Percentiles rank a stretch among this genome's conserved stretches.
These are phyloP conservation scores for Globisporangium viniferum DNA, from an alignment of 352 stramenopile species.

Conservation along the genomic window DNA sequence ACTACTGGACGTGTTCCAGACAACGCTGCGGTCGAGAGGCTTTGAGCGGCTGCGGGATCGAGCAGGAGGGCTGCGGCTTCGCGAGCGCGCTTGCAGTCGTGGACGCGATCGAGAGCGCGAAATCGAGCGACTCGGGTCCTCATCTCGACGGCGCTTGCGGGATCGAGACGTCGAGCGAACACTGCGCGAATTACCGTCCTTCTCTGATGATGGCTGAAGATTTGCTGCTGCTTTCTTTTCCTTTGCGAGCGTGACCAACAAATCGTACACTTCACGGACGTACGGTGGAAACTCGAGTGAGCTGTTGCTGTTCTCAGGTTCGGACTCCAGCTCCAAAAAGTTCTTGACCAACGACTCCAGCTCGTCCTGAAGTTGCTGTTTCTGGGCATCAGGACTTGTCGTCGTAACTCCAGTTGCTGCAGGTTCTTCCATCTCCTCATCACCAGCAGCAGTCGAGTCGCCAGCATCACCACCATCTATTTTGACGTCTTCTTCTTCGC, in stretches of 20 bases:
- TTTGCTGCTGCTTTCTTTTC: slow-evolving; percentile 28
- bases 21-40: slow-evolving; percentile 13
- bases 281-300: slow-evolving; percentile 27
- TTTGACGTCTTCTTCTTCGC: slow-evolving; percentile 39
- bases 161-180: slow-evolving; percentile 28
- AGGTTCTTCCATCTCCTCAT: not conserved
- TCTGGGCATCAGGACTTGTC: slow-evolving; percentile 9
- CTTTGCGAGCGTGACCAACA: slow-evolving; percentile 36
- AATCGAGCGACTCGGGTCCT: slow-evolving; percentile 12
- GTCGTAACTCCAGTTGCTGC: not conserved
- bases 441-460: not conserved
- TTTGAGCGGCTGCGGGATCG: slow-evolving; percentile 20
- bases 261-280: slow-evolving; percentile 39
- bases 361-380: slow-evolving; percentile 25
- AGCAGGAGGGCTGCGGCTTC: slow-evolving; percentile 27
- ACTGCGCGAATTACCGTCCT: not conserved
- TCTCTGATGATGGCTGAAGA: slow-evolving; percentile 18
- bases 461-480: slow-evolving; percentile 5
- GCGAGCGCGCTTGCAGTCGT: slow-evolving; percentile 19
- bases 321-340: not conserved
- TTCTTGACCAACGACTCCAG: slow-evolving; percentile 13
- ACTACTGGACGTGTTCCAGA: slow-evolving; percentile 12
- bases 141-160: slow-evolving; percentile 29
- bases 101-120: slow-evolving; percentile 36
- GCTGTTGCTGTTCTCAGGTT: not conserved